These are phyloP conservation scores for Diddensiella caesifluorescens DNA, from an alignment of 805 yeast species.

Conservation along the genomic window DNA sequence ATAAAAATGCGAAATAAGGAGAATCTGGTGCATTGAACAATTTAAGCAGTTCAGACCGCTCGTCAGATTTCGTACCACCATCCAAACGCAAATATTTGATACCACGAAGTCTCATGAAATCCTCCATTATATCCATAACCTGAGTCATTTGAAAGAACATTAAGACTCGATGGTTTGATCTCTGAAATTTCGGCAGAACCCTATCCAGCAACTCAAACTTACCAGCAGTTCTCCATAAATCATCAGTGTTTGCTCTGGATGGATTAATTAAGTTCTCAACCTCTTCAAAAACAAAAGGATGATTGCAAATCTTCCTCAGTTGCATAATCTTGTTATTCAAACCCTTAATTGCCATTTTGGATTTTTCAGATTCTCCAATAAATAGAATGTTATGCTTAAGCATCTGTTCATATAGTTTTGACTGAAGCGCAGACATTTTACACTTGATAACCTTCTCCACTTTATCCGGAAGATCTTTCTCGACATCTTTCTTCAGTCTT, in stretches of 20 bases:
- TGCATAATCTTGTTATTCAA: constrained; percentile 95
- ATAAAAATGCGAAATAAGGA: constrained; percentile 79
- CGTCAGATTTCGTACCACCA: constrained; percentile 95
- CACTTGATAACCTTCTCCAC: constrained; percentile 93
- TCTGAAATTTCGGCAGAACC: constrained; percentile 77
- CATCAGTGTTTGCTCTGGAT: constrained; percentile 57
- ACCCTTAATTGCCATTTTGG: constrained; percentile 53
- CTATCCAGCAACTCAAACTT: constrained; percentile 89
- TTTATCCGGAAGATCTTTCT: constrained; percentile 91
- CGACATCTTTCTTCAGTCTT: constrained; percentile 95
- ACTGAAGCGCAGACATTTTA: constrained; percentile 83
- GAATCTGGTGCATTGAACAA: constrained; percentile 79
- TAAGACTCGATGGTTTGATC: constrained; percentile 83
- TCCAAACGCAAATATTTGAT: constrained; percentile 84
- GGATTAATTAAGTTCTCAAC: constrained; percentile 84
- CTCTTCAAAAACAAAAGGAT: constrained; percentile 93
- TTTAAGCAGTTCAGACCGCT: constrained; percentile 75
- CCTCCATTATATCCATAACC: constrained; percentile 98
- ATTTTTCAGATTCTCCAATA: constrained; percentile 51
- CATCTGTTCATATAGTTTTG: constrained; percentile 84
- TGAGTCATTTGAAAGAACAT: constrained; percentile 98
- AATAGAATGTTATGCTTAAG: constrained; percentile 74
- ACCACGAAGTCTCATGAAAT: constrained; percentile 65
- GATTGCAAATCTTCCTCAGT: constrained; percentile 91
- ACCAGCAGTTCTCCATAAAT: constrained; percentile 91